Base-by-base conservation (phyloP, 176 grass and related monocot genomes). In the Saccharum officinarum region DNA sequence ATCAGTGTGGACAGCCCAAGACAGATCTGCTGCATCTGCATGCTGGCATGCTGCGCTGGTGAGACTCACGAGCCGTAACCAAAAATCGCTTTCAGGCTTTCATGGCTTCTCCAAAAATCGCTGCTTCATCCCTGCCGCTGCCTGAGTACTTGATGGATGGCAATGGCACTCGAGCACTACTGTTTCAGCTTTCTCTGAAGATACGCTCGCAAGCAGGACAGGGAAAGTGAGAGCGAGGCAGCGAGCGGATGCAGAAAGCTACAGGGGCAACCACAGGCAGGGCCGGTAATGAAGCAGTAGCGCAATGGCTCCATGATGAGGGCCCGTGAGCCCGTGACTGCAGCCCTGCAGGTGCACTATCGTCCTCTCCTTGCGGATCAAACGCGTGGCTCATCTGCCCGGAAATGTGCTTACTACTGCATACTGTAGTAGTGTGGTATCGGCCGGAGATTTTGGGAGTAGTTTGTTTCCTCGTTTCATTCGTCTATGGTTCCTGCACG, bases 1-100 rank as follows among this genome's bases (percentile, higher is more conserved):
- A 16, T 3, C 10, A 33, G 25, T 75, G 78, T 62, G 80, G 49
- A 87, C 80, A 69, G 7, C 76, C 61, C 75, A 33, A 90, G 84
- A 8, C 12, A 9, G 67, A 72, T 72, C 71, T 33, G 34, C 71
- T 31, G 22, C 63, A 46, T 52, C 3, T 3, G 28, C 28, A 28
- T 8, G 23, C 28, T 33, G 33, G 10, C 79, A 17, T 9, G 37
- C 55, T 8, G 23, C 28, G 61, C 14, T 12, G 40, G 42, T 66
- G 80, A 73, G 55, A 61, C 18, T 55, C 17, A 81, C 46, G 81
- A 40, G 22, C 71, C 50, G 44, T 55, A 55, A 55, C 61, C 78
- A 44, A 86, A 66, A 80, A 46, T 47, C 47, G 42, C 83, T 77
- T 47, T 76, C 67, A 54, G 33, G 23, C 50, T 33, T 17, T n/a